Base-by-base conservation (phyloP, 2,329 filamentous ascomycete species). In the Sphaceloma murrayae region DNA sequence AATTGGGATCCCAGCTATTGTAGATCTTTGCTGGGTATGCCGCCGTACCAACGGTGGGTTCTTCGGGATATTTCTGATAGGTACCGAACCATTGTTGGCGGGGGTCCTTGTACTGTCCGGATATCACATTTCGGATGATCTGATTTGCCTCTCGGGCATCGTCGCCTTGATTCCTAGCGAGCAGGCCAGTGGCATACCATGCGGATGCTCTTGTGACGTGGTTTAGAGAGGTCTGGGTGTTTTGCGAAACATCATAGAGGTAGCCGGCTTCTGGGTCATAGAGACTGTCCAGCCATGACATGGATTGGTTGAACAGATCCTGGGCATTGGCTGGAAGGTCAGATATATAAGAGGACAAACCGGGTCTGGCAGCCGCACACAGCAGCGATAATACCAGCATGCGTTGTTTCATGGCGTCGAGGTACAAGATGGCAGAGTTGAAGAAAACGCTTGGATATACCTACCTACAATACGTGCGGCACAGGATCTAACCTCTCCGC, bases 1-100 rank as follows among this genome's bases (percentile, higher is more conserved):
- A 80, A 49, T 80, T 80, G 1, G 75, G 75, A 51, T 80, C 77
- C 72, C 74, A 80, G 0, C 69, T 68, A 45, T 69, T 66, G 53
- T 78, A 77, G 24, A 74, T 73, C 3, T 57, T 54, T 0, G 66
- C 56, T 1, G 66, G 64, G 49, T 80, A 80, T 11, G 62, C 57
- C 2, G 59, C 43, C 2, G 65, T 69, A 13, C 74, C 75, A 3
- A 79, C 69, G 2, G 67, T 67, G 0, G 77, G 76, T 55, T 80
- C 70, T 51, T 79, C 74, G 0, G 73, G 72, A 31, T 73, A 65
- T 19, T 66, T 61, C 33, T 74, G 70, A 50, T 77, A 78, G 43
- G 69, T 66, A 18, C 68, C 72, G 48, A 62, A 67, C 75, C 75
- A 80, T 54, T 75, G 71, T 29, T 68, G 63, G 2, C 65, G 63